A percentile compares a stretch with the other conserved stretches of the same genome.
Evolutionary conservation across 2,329 filamentous ascomycete genomes (phyloP).

Genomic region (Venturia carpophila): DNA sequence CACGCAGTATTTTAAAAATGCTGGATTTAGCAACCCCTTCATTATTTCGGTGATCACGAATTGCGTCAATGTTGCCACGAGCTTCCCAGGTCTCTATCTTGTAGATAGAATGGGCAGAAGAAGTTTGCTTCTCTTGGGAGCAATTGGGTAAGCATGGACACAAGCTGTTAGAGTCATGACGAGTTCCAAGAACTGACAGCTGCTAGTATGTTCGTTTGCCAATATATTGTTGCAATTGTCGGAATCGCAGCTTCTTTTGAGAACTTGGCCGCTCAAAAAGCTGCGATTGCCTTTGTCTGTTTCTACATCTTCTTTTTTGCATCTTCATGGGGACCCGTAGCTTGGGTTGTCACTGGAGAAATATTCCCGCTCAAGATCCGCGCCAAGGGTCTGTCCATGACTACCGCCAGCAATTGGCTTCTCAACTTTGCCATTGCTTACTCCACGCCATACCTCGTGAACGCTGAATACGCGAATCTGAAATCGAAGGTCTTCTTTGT

Average conservation of each 20-base stretch:
- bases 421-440: conserved; percentile 60
- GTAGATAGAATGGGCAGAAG: conserved; percentile 74
- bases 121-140: conserved; percentile 65
- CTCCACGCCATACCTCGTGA: conserved; percentile 69
- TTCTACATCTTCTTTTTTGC: conserved; percentile 77
- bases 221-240: conserved; percentile 34
- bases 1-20: conserved; percentile 33
- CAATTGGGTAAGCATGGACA: conserved; percentile 43
- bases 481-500: conserved; percentile 45
- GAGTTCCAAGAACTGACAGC: neutral
- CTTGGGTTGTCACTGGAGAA: conserved; percentile 61
- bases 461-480: conserved; percentile 58
- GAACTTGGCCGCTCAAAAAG: conserved; percentile 29
- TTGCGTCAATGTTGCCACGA: conserved; percentile 68
- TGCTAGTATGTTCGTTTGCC: conserved; percentile 32
- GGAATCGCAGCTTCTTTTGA: conserved; percentile 31
- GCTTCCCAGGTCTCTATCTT: conserved; percentile 60
- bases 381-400: conserved; percentile 42
- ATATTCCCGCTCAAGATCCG: conserved; percentile 39
- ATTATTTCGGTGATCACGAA: conserved; percentile 69
- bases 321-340: conserved; percentile 67
- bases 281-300: conserved; percentile 43
- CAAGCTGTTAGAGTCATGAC: neutral
- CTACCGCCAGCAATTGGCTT: conserved; percentile 49
- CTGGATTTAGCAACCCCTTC: conserved; percentile 46